Percentiles rank a stretch among this genome's conserved stretches.
Conservation (phyloP, 208 protist genomes). For the Strigomonas galati region DNA sequence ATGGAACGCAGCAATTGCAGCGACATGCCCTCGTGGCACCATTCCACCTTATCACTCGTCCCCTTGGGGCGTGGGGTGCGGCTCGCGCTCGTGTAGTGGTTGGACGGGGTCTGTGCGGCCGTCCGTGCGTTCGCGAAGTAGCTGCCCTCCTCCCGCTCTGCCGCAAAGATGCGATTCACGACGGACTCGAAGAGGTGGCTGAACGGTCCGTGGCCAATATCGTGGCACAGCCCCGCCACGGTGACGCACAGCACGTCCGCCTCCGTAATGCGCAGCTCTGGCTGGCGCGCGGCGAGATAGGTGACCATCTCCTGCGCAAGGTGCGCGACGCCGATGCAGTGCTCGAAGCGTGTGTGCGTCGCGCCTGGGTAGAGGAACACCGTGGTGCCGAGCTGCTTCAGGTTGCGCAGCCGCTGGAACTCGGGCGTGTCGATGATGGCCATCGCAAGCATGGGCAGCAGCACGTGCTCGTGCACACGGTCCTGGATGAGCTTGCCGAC, state of each 20-base stretch:
- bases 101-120: too few relatives aligned
- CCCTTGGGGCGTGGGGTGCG: conserved; percentile 1
- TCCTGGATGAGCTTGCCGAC: conserved; percentile 62
- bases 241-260: conserved; percentile 82
- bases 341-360: conserved; percentile 95
- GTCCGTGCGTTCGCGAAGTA: not conserved
- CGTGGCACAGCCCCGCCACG: conserved; percentile 94
- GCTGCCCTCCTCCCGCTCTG: conserved; percentile 4
- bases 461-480: conserved; percentile 89
- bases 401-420: conserved; percentile 94
- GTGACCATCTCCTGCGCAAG: conserved; percentile 82
- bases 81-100: not conserved
- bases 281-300: conserved; percentile 77
- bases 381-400: conserved; percentile 94
- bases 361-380: conserved; percentile 94
- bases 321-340: conserved; percentile 94
- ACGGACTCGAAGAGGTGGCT: conserved; percentile 96
- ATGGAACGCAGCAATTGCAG: conserved; percentile 53
- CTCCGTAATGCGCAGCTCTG: conserved; percentile 86
- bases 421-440: conserved; percentile 91
- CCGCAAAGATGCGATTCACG: conserved; percentile 24
- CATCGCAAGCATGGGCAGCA: conserved; percentile 63
- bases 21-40: conserved; percentile 87
- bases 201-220: conserved; percentile 96
- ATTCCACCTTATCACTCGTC: conserved; percentile 27